A percentile compares a stretch with the other conserved stretches of the same genome.
Conservation (phyloP, 179 eudicot species). For the Dionaea muscipula region DNA sequence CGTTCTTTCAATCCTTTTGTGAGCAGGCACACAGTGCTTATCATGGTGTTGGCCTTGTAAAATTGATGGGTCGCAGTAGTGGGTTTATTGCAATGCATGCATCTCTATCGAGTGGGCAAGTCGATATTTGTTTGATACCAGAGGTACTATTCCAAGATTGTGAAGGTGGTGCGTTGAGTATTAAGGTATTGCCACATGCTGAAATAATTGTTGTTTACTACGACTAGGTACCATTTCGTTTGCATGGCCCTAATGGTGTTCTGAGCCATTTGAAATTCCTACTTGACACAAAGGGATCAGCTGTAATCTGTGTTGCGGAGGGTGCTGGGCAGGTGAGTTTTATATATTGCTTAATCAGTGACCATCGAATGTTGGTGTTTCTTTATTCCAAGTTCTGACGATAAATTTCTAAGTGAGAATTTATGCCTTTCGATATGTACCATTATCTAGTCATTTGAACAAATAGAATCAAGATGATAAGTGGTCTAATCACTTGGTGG, state of each 20-base stretch:
- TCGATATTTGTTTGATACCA: slow-evolving; percentile 93
- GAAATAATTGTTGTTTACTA: not conserved
- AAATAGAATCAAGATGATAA: not conserved
- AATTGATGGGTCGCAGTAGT: slow-evolving; percentile 97
- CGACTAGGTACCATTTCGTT: slow-evolving; percentile 64
- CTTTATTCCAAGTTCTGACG: not conserved
- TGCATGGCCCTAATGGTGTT: slow-evolving; percentile 92
- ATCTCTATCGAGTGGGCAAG: slow-evolving; percentile 95
- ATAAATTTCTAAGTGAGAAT: not conserved
- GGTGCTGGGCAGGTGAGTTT: slow-evolving; percentile 92
- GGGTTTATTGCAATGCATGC: slow-evolving; percentile 99
- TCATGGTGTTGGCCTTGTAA: slow-evolving; percentile 90
- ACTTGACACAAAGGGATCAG: slow-evolving; percentile 87
- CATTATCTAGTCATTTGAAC: not conserved
- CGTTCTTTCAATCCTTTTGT: not conserved
- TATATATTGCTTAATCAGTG: not conserved
- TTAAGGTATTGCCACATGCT: not conserved
- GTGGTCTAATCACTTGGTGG: not conserved
- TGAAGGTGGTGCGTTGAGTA: slow-evolving; percentile 4
- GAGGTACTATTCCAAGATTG: slow-evolving; percentile 45
- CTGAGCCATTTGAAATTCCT: slow-evolving; percentile 71
- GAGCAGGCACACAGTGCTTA: slow-evolving; percentile 95
- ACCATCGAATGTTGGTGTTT: not conserved
- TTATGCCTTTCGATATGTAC: not conserved
- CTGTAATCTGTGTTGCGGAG: slow-evolving; percentile 95